Evolutionary conservation across 371 early-diverging fungal species (phyloP).

Genomic region (Mortierella sp.): DNA sequence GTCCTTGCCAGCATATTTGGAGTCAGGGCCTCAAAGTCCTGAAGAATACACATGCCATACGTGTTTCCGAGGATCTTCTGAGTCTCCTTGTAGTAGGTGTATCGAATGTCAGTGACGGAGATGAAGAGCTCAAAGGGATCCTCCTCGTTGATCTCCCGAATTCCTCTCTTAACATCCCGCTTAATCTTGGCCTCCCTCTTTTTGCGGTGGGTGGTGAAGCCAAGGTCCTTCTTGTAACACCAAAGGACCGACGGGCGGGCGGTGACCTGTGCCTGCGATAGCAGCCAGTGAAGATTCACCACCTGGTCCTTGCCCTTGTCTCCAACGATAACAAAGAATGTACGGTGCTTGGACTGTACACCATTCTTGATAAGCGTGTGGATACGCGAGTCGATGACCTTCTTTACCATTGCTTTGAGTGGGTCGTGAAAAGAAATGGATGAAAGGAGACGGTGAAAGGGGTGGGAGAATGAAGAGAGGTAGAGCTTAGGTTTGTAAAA

Average conservation of each 20-base stretch:
- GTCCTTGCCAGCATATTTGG: constrained; percentile 98
- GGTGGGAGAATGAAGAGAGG: constrained; percentile 9
- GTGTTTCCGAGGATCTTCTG: constrained; percentile 99
- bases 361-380: constrained; percentile 92
- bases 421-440: constrained; percentile 5
- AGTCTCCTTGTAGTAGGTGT: constrained; percentile 98
- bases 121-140: constrained; percentile 98
- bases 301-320: constrained; percentile 97
- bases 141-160: constrained; percentile 89
- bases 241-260: constrained; percentile 95
- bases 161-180: constrained; percentile 89
- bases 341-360: constrained; percentile 89
- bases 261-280: constrained; percentile 92
- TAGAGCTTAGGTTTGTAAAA: background rate
- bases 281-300: constrained; percentile 95
- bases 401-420: constrained; percentile 75
- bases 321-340: constrained; percentile 98
- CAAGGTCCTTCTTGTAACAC: constrained; percentile 99
- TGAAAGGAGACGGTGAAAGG: constrained; percentile 4
- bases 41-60: constrained; percentile 98
- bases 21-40: constrained; percentile 99
- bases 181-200: constrained; percentile 96
- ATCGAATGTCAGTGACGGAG: constrained; percentile 94
- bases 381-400: constrained; percentile 93
- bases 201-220: constrained; percentile 94